A percentile compares a stretch with the other conserved stretches of the same genome.
Conservation (phyloP, 768 basidiomycete species). For the Termitomyces sp. region DNA sequence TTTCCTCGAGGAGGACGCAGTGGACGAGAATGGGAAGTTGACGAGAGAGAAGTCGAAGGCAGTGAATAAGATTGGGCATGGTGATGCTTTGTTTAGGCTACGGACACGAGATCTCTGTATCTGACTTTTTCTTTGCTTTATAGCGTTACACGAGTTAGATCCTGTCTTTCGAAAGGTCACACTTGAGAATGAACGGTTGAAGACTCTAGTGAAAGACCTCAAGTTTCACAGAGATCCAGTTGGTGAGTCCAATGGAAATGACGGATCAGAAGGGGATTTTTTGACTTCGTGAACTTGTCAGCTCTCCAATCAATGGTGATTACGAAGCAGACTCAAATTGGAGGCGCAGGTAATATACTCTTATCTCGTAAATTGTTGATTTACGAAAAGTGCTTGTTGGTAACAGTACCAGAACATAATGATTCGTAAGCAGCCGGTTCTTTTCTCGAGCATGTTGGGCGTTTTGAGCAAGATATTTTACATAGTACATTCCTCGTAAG, state of each 20-base stretch:
- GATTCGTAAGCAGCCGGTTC: conserved; percentile 65
- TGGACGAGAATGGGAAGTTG: conserved; percentile 66
- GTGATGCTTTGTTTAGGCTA: conserved; percentile 29
- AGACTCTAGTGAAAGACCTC: conserved; percentile 67
- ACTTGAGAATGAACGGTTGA: conserved; percentile 70
- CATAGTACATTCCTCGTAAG: conserved; percentile 70
- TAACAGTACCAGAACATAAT: conserved; percentile 81
- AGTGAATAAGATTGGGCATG: conserved; percentile 95
- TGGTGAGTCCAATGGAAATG: conserved; percentile 35
- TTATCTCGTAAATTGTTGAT: not conserved
- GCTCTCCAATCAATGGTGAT: conserved; percentile 95
- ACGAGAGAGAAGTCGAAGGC: conserved; percentile 65
- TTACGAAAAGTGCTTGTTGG: not conserved
- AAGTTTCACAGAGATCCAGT: conserved; percentile 83
- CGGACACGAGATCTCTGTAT: not conserved
- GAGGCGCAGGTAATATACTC: conserved; percentile 68
- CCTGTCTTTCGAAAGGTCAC: conserved; percentile 76
- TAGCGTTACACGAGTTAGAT: conserved; percentile 83
- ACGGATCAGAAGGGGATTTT: not conserved
- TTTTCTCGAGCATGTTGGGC: not conserved
- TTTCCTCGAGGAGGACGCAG: conserved; percentile 89
- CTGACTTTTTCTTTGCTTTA: not conserved
- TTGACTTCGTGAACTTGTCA: conserved; percentile 17
- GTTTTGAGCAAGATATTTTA: not conserved
- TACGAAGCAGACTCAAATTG: conserved; percentile 90